Evolutionary conservation across 495 filamentous ascomycete species (phyloP), one percentile per base, ranked within the genome.

Genomic region (Friedmanniomyces simplex): DNA sequence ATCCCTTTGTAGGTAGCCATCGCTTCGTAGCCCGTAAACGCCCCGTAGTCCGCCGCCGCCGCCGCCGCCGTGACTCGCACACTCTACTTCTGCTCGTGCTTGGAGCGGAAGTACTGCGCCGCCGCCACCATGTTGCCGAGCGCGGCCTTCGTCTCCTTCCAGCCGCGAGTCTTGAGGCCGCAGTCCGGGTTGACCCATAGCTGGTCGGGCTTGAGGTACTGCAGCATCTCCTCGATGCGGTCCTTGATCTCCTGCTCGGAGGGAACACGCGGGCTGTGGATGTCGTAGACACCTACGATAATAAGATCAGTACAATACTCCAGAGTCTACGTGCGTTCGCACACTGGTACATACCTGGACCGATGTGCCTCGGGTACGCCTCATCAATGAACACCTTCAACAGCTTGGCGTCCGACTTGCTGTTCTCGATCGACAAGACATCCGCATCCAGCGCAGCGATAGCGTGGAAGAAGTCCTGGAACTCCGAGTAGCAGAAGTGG

Each of bases 401-500:
- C 58, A 98, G 83, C 85, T 98, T 98, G 67, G 94, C 90, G 73
- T 98, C 93, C 60, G 88, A 94, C 86, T 97, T 97, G 83, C 86
- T 91, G 87, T 97, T 97, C 85, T 98, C 93, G 68, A 98, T 98
- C 69, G 85, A 90, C 64, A 98, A 84, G 55, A 98, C 93, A 78
- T 98, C 93, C 64, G 93, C 90, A 71, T 98, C 93, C 57, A 98
- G 81, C 42, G 94, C 94, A 60, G 94, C 89, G 64, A 98, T 98
- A 74, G 93, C 91, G 73, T 97, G 88, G 87, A 98, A 98, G 82
- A 98, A 98, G 80, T 98, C 93, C 77, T 98, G 93, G 87, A 98
- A 98, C 79, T 98, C 93, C 46, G 90, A 96, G 84, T 98, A 98
- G 75, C 93, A 98, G 89, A 98, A 98, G 79, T 98, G 93, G 51